phyloP scores from a whole-genome alignment of 345 rosid species.

The Physaria fendleri region DNA sequence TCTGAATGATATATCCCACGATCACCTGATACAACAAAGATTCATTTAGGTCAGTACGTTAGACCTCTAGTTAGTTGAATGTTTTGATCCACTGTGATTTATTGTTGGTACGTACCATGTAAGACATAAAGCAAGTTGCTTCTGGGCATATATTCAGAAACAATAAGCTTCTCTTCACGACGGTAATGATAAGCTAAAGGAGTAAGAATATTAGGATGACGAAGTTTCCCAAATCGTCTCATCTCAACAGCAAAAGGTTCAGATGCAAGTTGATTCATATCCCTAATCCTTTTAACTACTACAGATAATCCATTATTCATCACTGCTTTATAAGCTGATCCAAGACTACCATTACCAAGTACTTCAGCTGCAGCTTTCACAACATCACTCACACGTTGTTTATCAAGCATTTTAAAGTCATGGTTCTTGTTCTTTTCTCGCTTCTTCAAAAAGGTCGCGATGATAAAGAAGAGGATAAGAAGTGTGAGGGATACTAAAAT shows the following conservation, averaged over 20 bases:
- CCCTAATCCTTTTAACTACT: slow-evolving; percentile 83
- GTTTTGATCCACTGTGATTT: background rate
- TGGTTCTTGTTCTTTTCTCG: slow-evolving; percentile 22
- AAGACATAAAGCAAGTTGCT: slow-evolving; percentile 72
- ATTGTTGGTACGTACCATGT: slow-evolving; percentile 54
- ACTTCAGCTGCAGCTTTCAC: slow-evolving; percentile 80
- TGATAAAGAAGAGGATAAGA: slow-evolving; percentile 25
- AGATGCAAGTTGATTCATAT: slow-evolving; percentile 52
- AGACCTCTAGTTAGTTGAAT: too few relatives aligned
- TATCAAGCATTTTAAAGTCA: slow-evolving; percentile 44
- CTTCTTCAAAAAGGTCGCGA: slow-evolving; percentile 6
- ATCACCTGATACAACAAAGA: slow-evolving; percentile 33
- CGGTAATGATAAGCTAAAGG: slow-evolving; percentile 82
- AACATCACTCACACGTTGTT: slow-evolving; percentile 33
- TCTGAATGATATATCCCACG: slow-evolving; percentile 46
- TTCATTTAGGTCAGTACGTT: background rate
- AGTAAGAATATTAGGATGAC: slow-evolving; percentile 57
- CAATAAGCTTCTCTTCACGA: slow-evolving; percentile 78
- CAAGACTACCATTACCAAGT: slow-evolving; percentile 76
- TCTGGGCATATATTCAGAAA: slow-evolving; percentile 69
- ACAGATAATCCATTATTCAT: slow-evolving; percentile 63
- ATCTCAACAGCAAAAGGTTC: slow-evolving; percentile 66
- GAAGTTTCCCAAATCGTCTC: slow-evolving; percentile 54
- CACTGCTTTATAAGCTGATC: slow-evolving; percentile 85
- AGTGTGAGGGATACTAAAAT: background rate